Evolutionary conservation across 2,329 filamentous ascomycete genomes (phyloP), one percentile per base, ranked within the genome.

Genomic region (Phialophora tarda): DNA sequence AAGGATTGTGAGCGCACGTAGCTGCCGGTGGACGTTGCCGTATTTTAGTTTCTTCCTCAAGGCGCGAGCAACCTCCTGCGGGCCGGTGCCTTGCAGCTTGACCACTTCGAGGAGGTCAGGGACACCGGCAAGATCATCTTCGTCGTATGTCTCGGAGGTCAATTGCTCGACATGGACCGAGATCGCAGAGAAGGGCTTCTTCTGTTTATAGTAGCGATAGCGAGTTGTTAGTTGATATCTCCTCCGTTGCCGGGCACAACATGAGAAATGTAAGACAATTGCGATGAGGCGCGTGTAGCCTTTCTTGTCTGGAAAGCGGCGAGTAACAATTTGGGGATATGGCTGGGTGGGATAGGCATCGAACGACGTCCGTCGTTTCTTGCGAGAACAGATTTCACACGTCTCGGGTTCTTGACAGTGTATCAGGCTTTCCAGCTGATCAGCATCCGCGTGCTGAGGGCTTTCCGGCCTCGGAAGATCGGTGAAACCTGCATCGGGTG

Each of bases 21-120:
- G 84, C 78, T 99, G 95, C 58, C 93, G 90, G 78, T 98, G 94
- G n/a, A 91, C 85, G 74, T 88, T 96, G 73, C 95, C 95, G 79
- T 99, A 98, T 82, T 99, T 99, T 85, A 99, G 87, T 83, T 98
- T 98, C 86, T 99, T 99, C 67, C 95, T 88, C 73, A 99, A 86
- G 56, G 95, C 93, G 75, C 95, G 88, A 62, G 94, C 92, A 66
- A 93, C 93, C 82, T 99, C 95, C 12, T 88, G 86, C 1, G 95
- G 92, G 0, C 95, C 95, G 6, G 91, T 91, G 28, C 86, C 85
- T 79, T 99, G 95, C 66, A 99, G 88, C 71, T 91, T 90, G 76
- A 99, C 91, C 64, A 95, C 92, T 78, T 99, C 95, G 70, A 98
- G 91, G 26, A 99, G 87, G 74, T 98, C 93, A 48, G 94, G 91